These are phyloP conservation scores for Cyberlindnera nakhonratchasimensis DNA, from an alignment of 805 yeast genomes.

Conservation along the genomic window DNA sequence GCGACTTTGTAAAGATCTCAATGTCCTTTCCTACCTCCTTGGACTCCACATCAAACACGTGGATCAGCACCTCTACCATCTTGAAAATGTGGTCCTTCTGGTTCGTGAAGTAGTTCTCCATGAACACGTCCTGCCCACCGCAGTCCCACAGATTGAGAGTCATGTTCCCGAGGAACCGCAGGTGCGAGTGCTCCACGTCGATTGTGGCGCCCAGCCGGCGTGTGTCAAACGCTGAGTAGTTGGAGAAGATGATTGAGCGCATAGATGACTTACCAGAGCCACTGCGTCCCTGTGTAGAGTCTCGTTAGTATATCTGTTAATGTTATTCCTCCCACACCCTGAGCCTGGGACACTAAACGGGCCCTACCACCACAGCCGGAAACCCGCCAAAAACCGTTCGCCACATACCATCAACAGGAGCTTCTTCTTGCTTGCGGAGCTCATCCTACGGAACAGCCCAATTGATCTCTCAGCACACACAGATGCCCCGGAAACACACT, in stretches of 20 bases:
- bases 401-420: constrained; percentile 52
- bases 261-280: constrained; percentile 98
- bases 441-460: constrained; percentile 23
- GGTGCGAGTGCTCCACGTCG: constrained; percentile 96
- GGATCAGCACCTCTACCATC: constrained; percentile 92
- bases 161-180: constrained; percentile 91
- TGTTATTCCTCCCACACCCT: background rate
- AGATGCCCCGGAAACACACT: background rate
- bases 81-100: constrained; percentile 91
- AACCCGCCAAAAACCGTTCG: too few species aligned
- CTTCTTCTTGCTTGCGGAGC: constrained; percentile 49
- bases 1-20: constrained; percentile 81
- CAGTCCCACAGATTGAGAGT: constrained; percentile 96
- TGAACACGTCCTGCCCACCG: constrained; percentile 95
- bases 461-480: background rate
- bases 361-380: too few species aligned
- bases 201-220: constrained; percentile 94
- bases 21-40: constrained; percentile 90
- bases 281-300: constrained; percentile 71
- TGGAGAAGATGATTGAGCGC: constrained; percentile 93
- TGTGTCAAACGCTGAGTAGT: constrained; percentile 95
- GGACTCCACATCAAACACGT: constrained; percentile 94
- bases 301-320: constrained; percentile 2
- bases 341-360: too few species aligned
- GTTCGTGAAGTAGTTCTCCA: constrained; percentile 88